Conservation (phyloP, 179 eudicot species). For the Silene coronaria region DNA sequence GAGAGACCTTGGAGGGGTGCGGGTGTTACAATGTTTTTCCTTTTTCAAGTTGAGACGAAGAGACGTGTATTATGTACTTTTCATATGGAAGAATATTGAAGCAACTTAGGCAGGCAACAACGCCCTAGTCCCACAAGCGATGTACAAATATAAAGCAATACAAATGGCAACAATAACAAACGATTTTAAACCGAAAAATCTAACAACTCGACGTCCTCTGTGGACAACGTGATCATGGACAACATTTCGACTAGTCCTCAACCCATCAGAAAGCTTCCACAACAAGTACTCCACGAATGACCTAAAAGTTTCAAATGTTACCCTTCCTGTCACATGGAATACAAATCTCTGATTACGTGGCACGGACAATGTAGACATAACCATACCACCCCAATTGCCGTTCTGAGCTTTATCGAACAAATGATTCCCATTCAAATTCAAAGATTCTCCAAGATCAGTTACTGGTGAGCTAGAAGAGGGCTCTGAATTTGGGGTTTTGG, state of each 20-base stretch:
- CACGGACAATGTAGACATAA: constrained; percentile 63
- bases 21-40: not conserved
- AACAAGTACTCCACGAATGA: constrained; percentile 47
- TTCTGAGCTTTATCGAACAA: constrained; percentile 26
- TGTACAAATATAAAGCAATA: constrained; percentile 57
- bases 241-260: constrained; percentile 41
- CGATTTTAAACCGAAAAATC: constrained; percentile 58
- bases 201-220: constrained; percentile 57
- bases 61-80: constrained; percentile 14
- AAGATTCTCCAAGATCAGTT: constrained; percentile 16
- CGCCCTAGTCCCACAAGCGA: constrained; percentile 39
- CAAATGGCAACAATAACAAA: constrained; percentile 53
- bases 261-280: constrained; percentile 47
- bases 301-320: constrained; percentile 63
- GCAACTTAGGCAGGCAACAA: constrained; percentile 44
- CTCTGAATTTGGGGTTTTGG: constrained; percentile 22
- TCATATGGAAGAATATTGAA: not conserved
- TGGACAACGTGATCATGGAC: constrained; percentile 50
- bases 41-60: not conserved
- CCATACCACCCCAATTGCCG: constrained; percentile 46
- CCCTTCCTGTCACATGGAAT: constrained; percentile 68
- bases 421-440: constrained; percentile 14
- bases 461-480: constrained; percentile 17
- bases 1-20: not conserved
- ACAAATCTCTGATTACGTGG: constrained; percentile 66